Evolutionary conservation across 2,329 filamentous ascomycete species (phyloP), one percentile per base, ranked within the genome.

Genomic region (Stylonectria norvegica): DNA sequence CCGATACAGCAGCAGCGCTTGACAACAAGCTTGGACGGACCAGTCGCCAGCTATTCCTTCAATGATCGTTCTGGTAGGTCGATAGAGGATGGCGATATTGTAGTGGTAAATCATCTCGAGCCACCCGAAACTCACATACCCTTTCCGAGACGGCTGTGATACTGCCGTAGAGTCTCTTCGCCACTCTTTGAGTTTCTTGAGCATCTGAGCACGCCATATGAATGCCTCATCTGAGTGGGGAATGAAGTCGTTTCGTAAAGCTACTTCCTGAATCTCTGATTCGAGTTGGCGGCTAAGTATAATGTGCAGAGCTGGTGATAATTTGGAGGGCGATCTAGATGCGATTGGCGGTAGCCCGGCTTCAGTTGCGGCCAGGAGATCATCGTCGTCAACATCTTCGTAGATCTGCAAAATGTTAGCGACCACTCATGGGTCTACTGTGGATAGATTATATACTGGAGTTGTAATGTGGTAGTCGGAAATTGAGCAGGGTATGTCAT

Each of bases 21-120:
- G 40, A 16, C 40, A 38, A 14, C 40, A 34, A 22, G 40, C 40
- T 9, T 43, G 34, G 4, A 43, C 35, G 3, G 40, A 43, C 35
- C 20, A 34, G 20, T 43, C 40, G 5, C 40, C 40, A 11, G 40
- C 29, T 2, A 36, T n/a, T 5, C 40, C 40, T 10, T 33, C 28
- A 4, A 11, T 20, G 6, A 34, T 34, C 3, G 10, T 15, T n/a
- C 35, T 38, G 1, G 34, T 43, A 9, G 40, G 40, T 12, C 40
- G 20, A 14, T 38, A 43, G n/a, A 43, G 29, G 29, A 43, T 38
- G 3, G 38, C 19, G n/a, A 43, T 34, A 11, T 38, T 43, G 29
- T 43, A 43, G 29, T 43, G 34, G n/a, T 38, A 43, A 20, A 43
- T 43, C 40, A 43, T 43, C 17, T 27, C 30, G 12, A 43, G 40